Evolutionary conservation across 2,329 filamentous ascomycete species (phyloP), one percentile per base, ranked within the genome.

Genomic region (Raffaelea albimanens): DNA sequence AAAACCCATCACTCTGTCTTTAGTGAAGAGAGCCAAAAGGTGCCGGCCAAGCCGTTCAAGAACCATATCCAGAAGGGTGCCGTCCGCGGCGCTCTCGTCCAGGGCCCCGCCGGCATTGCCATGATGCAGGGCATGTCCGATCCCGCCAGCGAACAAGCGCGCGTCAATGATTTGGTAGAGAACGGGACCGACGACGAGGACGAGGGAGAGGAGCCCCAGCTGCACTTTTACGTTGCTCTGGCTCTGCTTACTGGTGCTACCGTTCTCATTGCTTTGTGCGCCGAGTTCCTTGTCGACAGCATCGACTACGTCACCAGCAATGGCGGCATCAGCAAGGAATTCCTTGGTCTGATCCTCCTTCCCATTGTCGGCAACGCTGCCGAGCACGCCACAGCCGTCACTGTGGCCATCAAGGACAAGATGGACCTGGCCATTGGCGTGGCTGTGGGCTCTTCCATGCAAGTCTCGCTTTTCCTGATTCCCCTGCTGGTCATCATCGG

Each of bases 401-500:
- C 80, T 0, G 85, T 90, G 1, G 85, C 86, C 7, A 75, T 82
- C 56, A 88, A 89, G 71, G 87, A 89, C 65, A 90, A 90, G 66
- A 88, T 89, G 83, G 86, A 90, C 58, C 68, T 90, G 9, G 82
- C 85, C 3, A 89, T 90, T 53, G 85, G 85, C 59, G 84, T 90
- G 11, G 85, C 85, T 13, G 82, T 90, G 31, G 85, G 86, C 23
- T 86, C 81, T 11, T 86, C 82, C 56, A 90, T 91, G 65, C 85
- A 90, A 64, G 87, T 90, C 43, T 80, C 85, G 1, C 73, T 90
- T 23, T 88, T 90, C 61, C 73, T 90, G 44, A 87, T 87, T 9
- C 86, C 86, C 0, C 67, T 90, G 11, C 75, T 89, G 29, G 83
- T 89, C 48, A 75, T 90, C 34, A 78, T 90, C 33, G 85, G 85